Conservation (phyloP, 176 grass and related monocot genomes). For the Oryza glaberrima region DNA sequence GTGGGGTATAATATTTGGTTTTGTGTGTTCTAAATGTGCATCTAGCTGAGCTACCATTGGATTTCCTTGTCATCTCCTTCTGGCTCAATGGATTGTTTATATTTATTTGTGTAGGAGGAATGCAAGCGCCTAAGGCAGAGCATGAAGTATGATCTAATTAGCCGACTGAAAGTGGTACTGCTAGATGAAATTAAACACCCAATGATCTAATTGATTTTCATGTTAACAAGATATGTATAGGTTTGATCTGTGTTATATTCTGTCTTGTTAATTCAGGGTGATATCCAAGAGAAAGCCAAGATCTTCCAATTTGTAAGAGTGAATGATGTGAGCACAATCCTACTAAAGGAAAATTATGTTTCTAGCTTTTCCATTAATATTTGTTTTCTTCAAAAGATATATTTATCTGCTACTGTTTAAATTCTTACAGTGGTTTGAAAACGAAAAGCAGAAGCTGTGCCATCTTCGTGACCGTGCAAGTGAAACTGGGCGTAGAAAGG, state of each 20-base stretch:
- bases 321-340: conserved; percentile 66
- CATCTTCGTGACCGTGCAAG: conserved; percentile 98
- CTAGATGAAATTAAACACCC: conserved; percentile 39
- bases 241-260: conserved; percentile 46
- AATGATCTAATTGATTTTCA: conserved; percentile 36
- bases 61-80: conserved; percentile 32
- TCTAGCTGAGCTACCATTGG: conserved; percentile 13
- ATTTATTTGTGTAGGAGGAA: conserved; percentile 79
- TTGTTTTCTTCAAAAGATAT: conserved; percentile 32
- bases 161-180: conserved; percentile 89
- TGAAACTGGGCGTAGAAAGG: conserved; percentile 95
- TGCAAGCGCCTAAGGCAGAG: conserved; percentile 90
- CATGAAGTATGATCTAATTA: conserved; percentile 79
- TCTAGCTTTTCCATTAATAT: conserved; percentile 14
- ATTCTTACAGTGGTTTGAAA: conserved; percentile 77
- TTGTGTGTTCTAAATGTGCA: neutral
- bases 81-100: conserved; percentile 33
- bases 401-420: conserved; percentile 31
- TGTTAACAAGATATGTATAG: conserved; percentile 21
- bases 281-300: conserved; percentile 75
- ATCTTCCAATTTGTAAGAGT: conserved; percentile 86
- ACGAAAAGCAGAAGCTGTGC: conserved; percentile 76
- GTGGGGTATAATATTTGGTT: neutral
- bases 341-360: conserved; percentile 29
- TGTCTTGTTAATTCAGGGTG: conserved; percentile 57